Percentiles rank a stretch among this genome's conserved stretches.
phyloP scores from a whole-genome alignment of 257 asterid genomes.

The Nicotiana knightiana region DNA sequence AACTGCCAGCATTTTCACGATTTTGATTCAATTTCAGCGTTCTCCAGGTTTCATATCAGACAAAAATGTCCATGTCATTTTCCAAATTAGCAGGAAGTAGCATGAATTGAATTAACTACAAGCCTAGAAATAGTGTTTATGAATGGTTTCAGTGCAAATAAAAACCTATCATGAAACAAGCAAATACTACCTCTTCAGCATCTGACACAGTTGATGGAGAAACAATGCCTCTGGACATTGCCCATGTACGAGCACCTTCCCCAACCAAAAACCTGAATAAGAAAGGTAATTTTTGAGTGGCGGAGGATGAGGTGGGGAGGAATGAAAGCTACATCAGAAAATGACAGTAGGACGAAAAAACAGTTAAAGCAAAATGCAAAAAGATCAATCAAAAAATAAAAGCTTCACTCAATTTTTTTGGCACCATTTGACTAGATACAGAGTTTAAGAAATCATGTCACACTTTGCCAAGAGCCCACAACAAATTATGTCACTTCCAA shows the following conservation, averaged over 20 bases:
- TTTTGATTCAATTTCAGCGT: too few relatives aligned
- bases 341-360: neutral
- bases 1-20: too few relatives aligned
- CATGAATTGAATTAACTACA: neutral
- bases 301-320: neutral
- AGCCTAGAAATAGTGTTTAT: neutral
- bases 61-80: neutral
- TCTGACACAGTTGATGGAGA: conserved; percentile 35
- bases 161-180: neutral
- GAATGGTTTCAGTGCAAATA: neutral
- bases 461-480: too few relatives aligned
- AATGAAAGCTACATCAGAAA: neutral
- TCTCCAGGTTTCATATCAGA: neutral
- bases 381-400: too few relatives aligned
- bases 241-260: conserved; percentile 86
- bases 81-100: neutral
- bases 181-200: conserved; percentile 48
- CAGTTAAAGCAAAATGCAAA: too few relatives aligned
- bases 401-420: neutral
- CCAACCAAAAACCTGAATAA: conserved; percentile 85
- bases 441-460: neutral
- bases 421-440: neutral
- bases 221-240: conserved; percentile 65
- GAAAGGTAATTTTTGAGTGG: neutral
- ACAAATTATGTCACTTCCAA: too few relatives aligned